A percentile compares a stretch with the other conserved stretches of the same genome.
phyloP scores from a whole-genome alignment of 768 basidiomycete species.

The Lactarius deliciosus region DNA sequence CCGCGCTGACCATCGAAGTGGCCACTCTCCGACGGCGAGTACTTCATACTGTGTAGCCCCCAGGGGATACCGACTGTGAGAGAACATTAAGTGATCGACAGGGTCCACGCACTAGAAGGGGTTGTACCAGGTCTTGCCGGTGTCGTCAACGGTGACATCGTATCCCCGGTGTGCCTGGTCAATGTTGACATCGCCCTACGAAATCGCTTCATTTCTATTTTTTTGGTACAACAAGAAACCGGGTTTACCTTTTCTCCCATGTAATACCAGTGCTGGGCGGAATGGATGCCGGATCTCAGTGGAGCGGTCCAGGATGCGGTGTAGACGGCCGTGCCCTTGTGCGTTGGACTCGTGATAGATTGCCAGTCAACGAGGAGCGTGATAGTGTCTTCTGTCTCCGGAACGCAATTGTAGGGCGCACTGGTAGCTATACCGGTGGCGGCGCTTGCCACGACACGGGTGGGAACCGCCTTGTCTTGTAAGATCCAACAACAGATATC shows the following conservation, averaged over 20 bases:
- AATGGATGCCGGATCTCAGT: slow-evolving; percentile 84
- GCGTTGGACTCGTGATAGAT: slow-evolving; percentile 67
- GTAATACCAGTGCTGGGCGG: slow-evolving; percentile 92
- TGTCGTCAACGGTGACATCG: slow-evolving; percentile 82
- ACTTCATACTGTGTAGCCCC: slow-evolving; percentile 72
- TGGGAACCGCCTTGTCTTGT: slow-evolving; percentile 71
- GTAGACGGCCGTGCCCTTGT: slow-evolving; percentile 86
- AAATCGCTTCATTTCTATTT: slow-evolving; percentile 9
- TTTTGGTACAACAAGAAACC: neutral
- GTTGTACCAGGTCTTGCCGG: slow-evolving; percentile 83
- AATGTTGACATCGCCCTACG: slow-evolving; percentile 84
- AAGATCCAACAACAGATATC: slow-evolving; percentile 87
- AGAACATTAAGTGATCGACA: neutral
- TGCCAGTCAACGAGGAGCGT: slow-evolving; percentile 95
- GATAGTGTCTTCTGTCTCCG: slow-evolving; percentile 91
- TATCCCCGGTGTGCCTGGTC: slow-evolving; percentile 96
- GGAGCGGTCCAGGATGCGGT: slow-evolving; percentile 96
- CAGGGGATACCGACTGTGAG: neutral
- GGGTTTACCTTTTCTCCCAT: slow-evolving; percentile 79
- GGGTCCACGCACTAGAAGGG: slow-evolving; percentile 75
- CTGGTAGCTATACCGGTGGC: slow-evolving; percentile 88
- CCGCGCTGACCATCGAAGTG: slow-evolving; percentile 94
- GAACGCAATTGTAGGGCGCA: slow-evolving; percentile 84
- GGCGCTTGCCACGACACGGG: slow-evolving; percentile 87
- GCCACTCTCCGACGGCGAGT: slow-evolving; percentile 86